Percentiles rank a stretch among this genome's conserved stretches.
Conservation (phyloP, 805 yeast genomes). For the Monosporozyma aerobia region DNA sequence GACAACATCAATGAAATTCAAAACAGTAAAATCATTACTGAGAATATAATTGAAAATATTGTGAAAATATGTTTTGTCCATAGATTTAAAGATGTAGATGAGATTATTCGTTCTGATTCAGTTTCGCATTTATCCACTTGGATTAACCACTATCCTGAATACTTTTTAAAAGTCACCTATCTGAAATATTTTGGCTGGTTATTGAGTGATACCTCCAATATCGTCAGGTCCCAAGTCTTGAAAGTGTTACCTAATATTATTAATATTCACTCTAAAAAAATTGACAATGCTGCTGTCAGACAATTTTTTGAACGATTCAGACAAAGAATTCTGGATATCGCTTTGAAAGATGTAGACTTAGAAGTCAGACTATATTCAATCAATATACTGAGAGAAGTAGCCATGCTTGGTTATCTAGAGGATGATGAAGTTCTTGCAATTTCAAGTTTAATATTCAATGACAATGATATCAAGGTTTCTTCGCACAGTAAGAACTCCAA, state of each 20-base stretch:
- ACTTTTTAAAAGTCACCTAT: slow-evolving; percentile 59
- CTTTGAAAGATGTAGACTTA: slow-evolving; percentile 44
- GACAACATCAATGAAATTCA: slow-evolving; percentile 35
- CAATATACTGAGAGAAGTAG: slow-evolving; percentile 44
- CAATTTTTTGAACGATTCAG: slow-evolving; percentile 74
- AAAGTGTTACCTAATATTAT: slow-evolving; percentile 39
- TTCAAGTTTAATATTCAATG: slow-evolving; percentile 35
- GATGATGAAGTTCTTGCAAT: slow-evolving; percentile 43
- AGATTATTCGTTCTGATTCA: slow-evolving; percentile 61
- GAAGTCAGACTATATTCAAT: slow-evolving; percentile 46
- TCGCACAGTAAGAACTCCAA: slow-evolving; percentile 28
- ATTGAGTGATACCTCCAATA: slow-evolving; percentile 55
- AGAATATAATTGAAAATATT: slow-evolving; percentile 54
- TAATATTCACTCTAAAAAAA: slow-evolving; percentile 27
- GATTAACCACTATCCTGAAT: slow-evolving; percentile 63
- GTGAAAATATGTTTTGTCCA: slow-evolving; percentile 60
- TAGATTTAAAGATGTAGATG: slow-evolving; percentile 74
- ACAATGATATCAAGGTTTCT: slow-evolving; percentile 27
- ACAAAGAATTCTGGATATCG: slow-evolving; percentile 55
- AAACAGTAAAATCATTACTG: slow-evolving; percentile 43
- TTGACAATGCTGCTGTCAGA: slow-evolving; percentile 52
- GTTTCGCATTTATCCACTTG: slow-evolving; percentile 54
- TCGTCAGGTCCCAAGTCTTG: slow-evolving; percentile 58
- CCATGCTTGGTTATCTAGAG: slow-evolving; percentile 53
- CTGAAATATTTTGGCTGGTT: slow-evolving; percentile 79